phyloP scores from a whole-genome alignment of 176 grass and related monocot species.

The Hyparrhenia diplandra region DNA sequence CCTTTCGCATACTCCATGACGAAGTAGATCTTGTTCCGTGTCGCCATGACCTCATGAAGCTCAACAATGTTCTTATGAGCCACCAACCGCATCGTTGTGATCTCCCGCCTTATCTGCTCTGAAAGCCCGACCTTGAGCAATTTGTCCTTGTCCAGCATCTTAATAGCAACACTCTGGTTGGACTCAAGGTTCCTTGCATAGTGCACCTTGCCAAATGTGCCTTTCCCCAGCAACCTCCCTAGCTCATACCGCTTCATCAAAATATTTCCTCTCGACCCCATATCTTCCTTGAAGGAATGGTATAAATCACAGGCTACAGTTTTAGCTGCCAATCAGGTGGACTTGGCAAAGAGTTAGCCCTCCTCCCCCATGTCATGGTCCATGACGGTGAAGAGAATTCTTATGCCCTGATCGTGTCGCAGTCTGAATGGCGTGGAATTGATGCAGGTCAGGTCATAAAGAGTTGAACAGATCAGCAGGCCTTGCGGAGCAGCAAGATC shows the following conservation, averaged over 20 bases:
- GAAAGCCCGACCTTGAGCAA: constrained; percentile 43
- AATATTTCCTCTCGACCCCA: constrained; percentile 43
- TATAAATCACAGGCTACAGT: not conserved
- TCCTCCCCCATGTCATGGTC: constrained; percentile 59
- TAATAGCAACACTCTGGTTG: constrained; percentile 56
- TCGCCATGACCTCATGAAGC: constrained; percentile 81
- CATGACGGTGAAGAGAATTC: constrained; percentile 30
- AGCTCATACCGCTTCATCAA: constrained; percentile 65
- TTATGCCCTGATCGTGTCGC: constrained; percentile 35
- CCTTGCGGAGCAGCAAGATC: constrained; percentile 11
- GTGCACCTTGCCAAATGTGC: constrained; percentile 76
- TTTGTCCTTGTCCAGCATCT: constrained; percentile 65
- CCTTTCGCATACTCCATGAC: constrained; percentile 81
- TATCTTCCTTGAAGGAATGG: too few species aligned
- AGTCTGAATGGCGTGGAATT: constrained; percentile 15
- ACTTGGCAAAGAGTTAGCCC: constrained; percentile 40
- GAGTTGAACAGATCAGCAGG: constrained; percentile 8
- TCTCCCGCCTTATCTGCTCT: constrained; percentile 74
- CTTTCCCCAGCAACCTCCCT: constrained; percentile 66
- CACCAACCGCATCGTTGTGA: constrained; percentile 66
- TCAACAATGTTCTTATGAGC: constrained; percentile 65
- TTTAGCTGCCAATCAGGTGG: constrained; percentile 5
- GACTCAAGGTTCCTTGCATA: constrained; percentile 51
- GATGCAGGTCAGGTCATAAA: constrained; percentile 34
- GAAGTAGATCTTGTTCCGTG: constrained; percentile 67